Evolutionary conservation across 257 asterid species (phyloP), one percentile per base, ranked within the genome.

Genomic region (Salvia splendens): DNA sequence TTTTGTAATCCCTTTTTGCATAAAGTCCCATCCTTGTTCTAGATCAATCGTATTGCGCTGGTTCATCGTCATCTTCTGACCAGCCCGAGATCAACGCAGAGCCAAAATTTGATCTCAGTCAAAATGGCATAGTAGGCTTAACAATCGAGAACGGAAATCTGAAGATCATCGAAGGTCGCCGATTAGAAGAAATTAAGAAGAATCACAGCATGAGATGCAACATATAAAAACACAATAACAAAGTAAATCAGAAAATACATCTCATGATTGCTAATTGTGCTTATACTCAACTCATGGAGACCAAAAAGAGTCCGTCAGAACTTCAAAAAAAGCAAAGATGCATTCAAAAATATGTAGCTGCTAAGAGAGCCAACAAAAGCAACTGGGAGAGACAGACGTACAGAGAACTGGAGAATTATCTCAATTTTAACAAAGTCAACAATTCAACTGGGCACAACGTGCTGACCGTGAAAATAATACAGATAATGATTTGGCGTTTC

Each of bases 11-110:
- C 99, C 99, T 46, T 75, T 82, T 67, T 90, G 92, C 96, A 94
- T 91, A 41, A 86, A 80, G 32, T 88, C 92, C 99, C 96, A 94
- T 73, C 99, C 99, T 69, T 88, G 89, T 1, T 94, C 97, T 69
- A 94, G 78, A 73, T 85, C 95, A 61, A 88, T 91, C 32, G 87
- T 85, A 61, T 79, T 82, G 48, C 89, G 81, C 66, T 81, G 97
- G 65, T 79, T 80, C 92, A 87, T 86, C 32, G 88, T 73, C 87
- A 84, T 81, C 61, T 60, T 61, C 42, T 62, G 14, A 51, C 67
- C 71, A 47, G 53, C 36, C 43, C 68, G 73, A 41, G 47, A 68
- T 77, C 63, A 74, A 76, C 30, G 40, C 73, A 11, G 65, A 66
- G 49, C 54, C 67, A 40, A 68, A 49, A 24, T 67, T 50, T 15